These are phyloP conservation scores for Daldinia childiae DNA, from an alignment of 495 filamentous ascomycete species.

Conservation along the genomic window DNA sequence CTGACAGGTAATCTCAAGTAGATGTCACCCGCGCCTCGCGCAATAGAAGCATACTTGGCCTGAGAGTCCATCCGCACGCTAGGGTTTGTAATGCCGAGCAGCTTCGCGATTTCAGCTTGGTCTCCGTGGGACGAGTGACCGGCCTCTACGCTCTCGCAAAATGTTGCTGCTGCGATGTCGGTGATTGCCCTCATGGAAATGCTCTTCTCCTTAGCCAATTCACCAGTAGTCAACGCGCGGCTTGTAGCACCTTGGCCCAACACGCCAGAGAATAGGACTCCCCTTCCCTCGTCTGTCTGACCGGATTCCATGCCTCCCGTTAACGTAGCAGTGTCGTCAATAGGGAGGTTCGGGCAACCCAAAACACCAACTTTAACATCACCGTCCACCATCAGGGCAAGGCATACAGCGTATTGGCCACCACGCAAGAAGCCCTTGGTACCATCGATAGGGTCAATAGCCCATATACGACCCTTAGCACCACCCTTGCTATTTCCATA, in stretches of 20 bases:
- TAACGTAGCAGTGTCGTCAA: constrained; percentile 77
- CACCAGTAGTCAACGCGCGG: constrained; percentile 70
- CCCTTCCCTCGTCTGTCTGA: constrained; percentile 73
- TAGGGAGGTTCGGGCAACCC: constrained; percentile 91
- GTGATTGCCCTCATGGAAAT: constrained; percentile 81
- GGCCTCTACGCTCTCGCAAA: constrained; percentile 95
- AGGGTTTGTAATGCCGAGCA: constrained; percentile 82
- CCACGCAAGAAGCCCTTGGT: constrained; percentile 97
- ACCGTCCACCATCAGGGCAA: constrained; percentile 92
- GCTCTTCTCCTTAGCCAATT: constrained; percentile 64
- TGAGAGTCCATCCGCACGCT: constrained; percentile 96
- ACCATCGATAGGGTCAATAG: constrained; percentile 96
- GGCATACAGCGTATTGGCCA: constrained; percentile 97
- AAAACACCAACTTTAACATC: constrained; percentile 93
- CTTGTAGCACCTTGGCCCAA: constrained; percentile 78
- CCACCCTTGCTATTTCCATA: constrained; percentile 83
- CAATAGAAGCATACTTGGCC: constrained; percentile 96
- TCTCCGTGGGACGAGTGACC: constrained; percentile 89
- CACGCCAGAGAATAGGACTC: constrained; percentile 86
- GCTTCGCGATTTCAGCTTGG: constrained; percentile 82
- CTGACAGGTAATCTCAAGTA: constrained; percentile 87
- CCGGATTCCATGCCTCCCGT: constrained; percentile 72
- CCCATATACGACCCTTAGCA: constrained; percentile 86
- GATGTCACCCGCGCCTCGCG: constrained; percentile 93
- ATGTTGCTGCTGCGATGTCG: constrained; percentile 81